Conservation (phyloP, 768 basidiomycete species). For the Rhodosporidiobolus odoratus region DNA sequence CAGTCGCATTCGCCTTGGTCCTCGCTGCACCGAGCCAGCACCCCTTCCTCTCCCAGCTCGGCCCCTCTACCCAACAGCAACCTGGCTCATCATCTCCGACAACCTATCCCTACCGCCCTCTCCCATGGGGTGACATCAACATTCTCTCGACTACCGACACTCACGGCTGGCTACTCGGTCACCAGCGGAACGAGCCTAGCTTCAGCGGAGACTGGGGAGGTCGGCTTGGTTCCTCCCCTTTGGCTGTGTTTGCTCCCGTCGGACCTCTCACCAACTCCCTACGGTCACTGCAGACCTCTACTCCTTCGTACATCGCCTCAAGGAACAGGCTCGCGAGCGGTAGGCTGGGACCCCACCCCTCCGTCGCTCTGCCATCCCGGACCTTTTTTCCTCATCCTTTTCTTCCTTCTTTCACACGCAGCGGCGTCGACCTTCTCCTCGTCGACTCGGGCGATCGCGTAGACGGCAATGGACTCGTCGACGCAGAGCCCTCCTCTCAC, state of each 20-base stretch:
- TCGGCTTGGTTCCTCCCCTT: neutral
- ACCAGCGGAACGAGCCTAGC: slow-evolving; percentile 72
- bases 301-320: slow-evolving; percentile 80
- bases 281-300: slow-evolving; percentile 71
- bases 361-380: neutral
- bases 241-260: slow-evolving; percentile 49
- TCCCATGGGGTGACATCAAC: slow-evolving; percentile 86
- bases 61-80: slow-evolving; percentile 14
- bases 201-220: slow-evolving; percentile 54
- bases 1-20: slow-evolving; percentile 2
- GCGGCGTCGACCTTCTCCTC: slow-evolving; percentile 74
- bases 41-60: neutral
- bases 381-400: neutral
- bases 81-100: slow-evolving; percentile 22
- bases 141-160: slow-evolving; percentile 81
- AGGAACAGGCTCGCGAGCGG: slow-evolving; percentile 60
- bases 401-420: slow-evolving; percentile 31
- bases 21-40: neutral
- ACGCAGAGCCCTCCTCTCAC: slow-evolving; percentile 61
- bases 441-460: slow-evolving; percentile 56
- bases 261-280: neutral
- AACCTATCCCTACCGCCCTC: slow-evolving; percentile 57
- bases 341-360: no score
- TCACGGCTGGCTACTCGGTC: slow-evolving; percentile 68
- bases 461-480: slow-evolving; percentile 67